Evolutionary conservation across 2,329 filamentous ascomycete species (phyloP), one percentile per base, ranked within the genome.

Genomic region (Diaporthe humulicola): DNA sequence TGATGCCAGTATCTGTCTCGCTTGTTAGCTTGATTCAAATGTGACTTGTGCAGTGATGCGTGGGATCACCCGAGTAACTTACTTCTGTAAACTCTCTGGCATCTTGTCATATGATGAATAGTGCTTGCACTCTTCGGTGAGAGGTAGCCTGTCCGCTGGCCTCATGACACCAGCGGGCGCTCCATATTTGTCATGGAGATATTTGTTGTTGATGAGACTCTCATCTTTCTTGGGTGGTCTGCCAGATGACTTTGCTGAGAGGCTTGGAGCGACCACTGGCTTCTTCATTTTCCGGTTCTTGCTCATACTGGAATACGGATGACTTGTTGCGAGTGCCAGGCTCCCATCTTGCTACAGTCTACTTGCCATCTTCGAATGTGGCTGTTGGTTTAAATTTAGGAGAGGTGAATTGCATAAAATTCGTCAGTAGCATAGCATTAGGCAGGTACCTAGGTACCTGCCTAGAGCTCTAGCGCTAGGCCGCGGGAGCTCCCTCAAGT

Each of bases 41-140:
- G 19, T 17, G 14, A 25, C 3, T 28, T 58, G 17, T 70, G 36
- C 48, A 10, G 33, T 45, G 40, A 54, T n/a, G 14, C 3, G 17
- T n/a, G 36, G 19, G 30, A 12, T 14, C 36, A n/a, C 19, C 8
- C n/a, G 9, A 22, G 17, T 4, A 79, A 79, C 86, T 81, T 83
- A 97, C 95, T 98, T 98, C 83, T 94, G 93, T 73, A 98, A 91
- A 79, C 97, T 92, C 87, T 89, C 92, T 0, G 95, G 95, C 12
- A 98, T 94, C 77, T 98, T 90, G 40, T 89, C 85, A 15, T 90
- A 85, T 40, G 88, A 83, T 54, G 90, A 86, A 85, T 98, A 98
- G 84, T 98, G 95, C 79, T 94, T 91, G 78, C 93, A 94, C 45
- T 91, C 85, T 75, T 90, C 88, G 1, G 90, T 93, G 70, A 92